phyloP scores from a whole-genome alignment of 441 rosid species.

The Jatropha multifida region DNA sequence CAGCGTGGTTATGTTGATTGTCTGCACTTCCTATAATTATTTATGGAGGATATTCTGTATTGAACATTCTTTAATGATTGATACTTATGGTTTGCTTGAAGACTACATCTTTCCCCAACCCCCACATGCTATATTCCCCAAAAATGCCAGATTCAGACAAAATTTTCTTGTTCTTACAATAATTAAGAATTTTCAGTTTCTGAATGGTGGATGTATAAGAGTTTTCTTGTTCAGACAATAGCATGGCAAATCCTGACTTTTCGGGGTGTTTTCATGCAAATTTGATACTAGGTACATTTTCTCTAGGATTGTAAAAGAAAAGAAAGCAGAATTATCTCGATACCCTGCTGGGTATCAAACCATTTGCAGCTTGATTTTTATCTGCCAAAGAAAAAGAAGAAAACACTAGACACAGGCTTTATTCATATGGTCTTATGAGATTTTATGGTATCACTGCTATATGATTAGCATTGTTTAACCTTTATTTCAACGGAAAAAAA shows the following conservation, averaged over 20 bases:
- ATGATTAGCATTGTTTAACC: background rate
- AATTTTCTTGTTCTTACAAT: background rate
- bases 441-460: background rate
- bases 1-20: background rate
- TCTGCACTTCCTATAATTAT: background rate
- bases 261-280: background rate
- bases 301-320: background rate
- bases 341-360: background rate
- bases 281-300: too few species aligned
- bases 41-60: background rate
- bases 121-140: too few species aligned
- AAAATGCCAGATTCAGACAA: background rate
- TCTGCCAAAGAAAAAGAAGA: background rate
- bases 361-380: background rate
- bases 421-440: background rate
- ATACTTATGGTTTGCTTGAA: background rate
- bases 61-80: background rate
- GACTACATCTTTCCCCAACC: too few species aligned
- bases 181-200: too few species aligned
- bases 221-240: background rate
- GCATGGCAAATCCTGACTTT: too few species aligned
- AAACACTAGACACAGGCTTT: background rate
- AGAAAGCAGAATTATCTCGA: background rate
- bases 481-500: too few species aligned
- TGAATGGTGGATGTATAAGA: background rate